A percentile compares a stretch with the other conserved stretches of the same genome.
Conservation (phyloP, 1,284 basidiomycete genomes). For the Irpex lacteus region DNA sequence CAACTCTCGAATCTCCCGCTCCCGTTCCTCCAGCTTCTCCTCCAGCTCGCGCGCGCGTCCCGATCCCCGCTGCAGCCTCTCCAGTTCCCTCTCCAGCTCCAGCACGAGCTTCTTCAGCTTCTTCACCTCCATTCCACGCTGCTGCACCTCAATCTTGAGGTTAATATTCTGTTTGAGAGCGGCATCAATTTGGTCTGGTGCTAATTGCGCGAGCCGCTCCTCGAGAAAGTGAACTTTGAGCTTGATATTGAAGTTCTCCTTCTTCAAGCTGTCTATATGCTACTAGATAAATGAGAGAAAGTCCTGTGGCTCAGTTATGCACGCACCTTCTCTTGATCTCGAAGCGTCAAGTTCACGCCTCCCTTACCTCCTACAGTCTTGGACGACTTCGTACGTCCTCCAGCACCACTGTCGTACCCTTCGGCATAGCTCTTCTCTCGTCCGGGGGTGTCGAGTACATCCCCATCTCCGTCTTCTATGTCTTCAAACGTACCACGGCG, state of each 20-base stretch:
- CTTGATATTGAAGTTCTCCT: constrained; percentile 94
- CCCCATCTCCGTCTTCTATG: constrained; percentile 35
- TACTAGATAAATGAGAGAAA: constrained; percentile 28
- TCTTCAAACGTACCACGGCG: constrained; percentile 28
- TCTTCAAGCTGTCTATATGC: constrained; percentile 93
- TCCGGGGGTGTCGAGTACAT: constrained; percentile 53
- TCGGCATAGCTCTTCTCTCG: constrained; percentile 49
- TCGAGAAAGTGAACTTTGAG: constrained; percentile 92
- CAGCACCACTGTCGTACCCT: constrained; percentile 39
- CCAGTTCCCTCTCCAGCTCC: constrained; percentile 79
- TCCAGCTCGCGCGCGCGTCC: constrained; percentile 68
- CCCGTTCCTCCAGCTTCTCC: constrained; percentile 64
- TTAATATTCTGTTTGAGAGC: constrained; percentile 93
- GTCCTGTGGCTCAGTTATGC: neutral
- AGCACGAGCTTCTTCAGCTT: constrained; percentile 86
- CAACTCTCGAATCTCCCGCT: constrained; percentile 64
- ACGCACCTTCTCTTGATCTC: constrained; percentile 92
- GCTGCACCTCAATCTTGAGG: constrained; percentile 91
- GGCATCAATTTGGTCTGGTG: constrained; percentile 89
- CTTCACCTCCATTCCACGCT: constrained; percentile 90
- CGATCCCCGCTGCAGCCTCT: constrained; percentile 60
- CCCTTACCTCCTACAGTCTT: constrained; percentile 50
- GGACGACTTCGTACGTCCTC: constrained; percentile 35
- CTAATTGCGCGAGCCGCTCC: constrained; percentile 83
- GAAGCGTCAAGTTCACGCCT: constrained; percentile 69